Evolutionary conservation across 2,329 filamentous ascomycete species (phyloP), one percentile per base, ranked within the genome.

Genomic region (Lachnellula subtilissima): DNA sequence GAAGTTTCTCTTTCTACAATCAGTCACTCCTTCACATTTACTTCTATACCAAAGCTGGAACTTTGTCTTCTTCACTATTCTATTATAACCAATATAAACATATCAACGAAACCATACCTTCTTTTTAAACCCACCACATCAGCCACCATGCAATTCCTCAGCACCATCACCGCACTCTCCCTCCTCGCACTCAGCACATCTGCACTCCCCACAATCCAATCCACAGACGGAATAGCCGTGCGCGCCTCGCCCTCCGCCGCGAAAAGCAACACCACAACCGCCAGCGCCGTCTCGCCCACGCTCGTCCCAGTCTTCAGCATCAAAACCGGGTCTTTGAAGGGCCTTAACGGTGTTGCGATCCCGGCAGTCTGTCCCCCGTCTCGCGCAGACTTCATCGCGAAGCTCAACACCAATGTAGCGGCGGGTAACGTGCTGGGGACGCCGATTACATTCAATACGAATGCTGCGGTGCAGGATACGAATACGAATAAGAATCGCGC

Each of bases 211-310:
- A 52, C 39, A 9, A n/a, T 25, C 12, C 17, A 32, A 12, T 25
- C 25, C 25, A 25, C 5, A 25, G 7, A 25, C 22, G 22, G 22
- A 2, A 22, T 22, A 22, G 22, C 22, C 4, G 39, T 45, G 25
- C 17, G 28, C n/a, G 28, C 48, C 15, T 56, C 15, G 23, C 52
- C 52, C 32, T 36, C 49, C 5, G 54, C 45, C 11, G 49, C 45
- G 14, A 55, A 39, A 8, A 54, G 52, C 19, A 91, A 2, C 88
- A 89, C 70, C 91, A 88, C 66, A 49, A 7, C 23, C 12, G 17
- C n/a, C 17, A n/a, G 28, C 37, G 6, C 17, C 48, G 55, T 61
- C 28, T 48, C 56, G 17, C 56, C 53, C 3, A 49, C 51, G 19
- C 58, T 61, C 51, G 52, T 58, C 23, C 58, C 58, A 35, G 35